These are phyloP conservation scores for Zygosaccharomyces bisporus DNA, from an alignment of 805 yeast genomes.

Conservation along the genomic window DNA sequence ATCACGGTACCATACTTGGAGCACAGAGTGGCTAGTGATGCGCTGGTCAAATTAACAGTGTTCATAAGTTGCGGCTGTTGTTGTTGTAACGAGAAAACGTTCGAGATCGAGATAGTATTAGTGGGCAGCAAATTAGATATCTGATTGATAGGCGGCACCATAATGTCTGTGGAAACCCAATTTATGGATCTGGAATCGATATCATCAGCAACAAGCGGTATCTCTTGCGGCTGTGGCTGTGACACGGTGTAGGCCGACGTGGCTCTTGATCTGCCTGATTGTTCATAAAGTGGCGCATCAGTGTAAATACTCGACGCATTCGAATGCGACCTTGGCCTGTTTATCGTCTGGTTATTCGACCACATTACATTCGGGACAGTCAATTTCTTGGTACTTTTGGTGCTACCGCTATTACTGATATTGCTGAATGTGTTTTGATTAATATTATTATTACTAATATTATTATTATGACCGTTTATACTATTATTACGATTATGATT, in stretches of 20 bases:
- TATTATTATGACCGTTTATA: constrained; percentile 8
- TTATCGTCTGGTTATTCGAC: constrained; percentile 14
- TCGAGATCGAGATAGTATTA: constrained; percentile 70
- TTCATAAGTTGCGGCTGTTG: constrained; percentile 53
- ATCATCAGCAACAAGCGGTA: constrained; percentile 48
- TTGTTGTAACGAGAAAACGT: constrained; percentile 45
- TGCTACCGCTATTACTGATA: constrained; percentile 7
- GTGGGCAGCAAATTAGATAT: constrained; percentile 70
- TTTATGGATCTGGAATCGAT: constrained; percentile 55
- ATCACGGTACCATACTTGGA: constrained; percentile 58
- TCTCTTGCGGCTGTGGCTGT: constrained; percentile 24
- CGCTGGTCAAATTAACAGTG: constrained; percentile 40
- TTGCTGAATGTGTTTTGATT: constrained; percentile 2
- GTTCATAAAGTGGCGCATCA: constrained; percentile 32
- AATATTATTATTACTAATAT: constrained; percentile 8
- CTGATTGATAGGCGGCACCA: constrained; percentile 70
- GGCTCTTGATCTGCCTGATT: constrained; percentile 22
- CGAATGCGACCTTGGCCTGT: constrained; percentile 33
- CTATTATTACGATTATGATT: constrained; percentile 11
- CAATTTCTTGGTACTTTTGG: constrained; percentile 17
- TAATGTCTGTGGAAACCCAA: constrained; percentile 67
- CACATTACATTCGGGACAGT: constrained; percentile 19
- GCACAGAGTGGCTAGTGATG: constrained; percentile 57
- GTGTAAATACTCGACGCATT: constrained; percentile 35
- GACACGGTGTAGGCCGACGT: constrained; percentile 22